Evolutionary conservation across 1,284 basidiomycete species (phyloP).

Genomic region (Fomitiporia mediterranea): DNA sequence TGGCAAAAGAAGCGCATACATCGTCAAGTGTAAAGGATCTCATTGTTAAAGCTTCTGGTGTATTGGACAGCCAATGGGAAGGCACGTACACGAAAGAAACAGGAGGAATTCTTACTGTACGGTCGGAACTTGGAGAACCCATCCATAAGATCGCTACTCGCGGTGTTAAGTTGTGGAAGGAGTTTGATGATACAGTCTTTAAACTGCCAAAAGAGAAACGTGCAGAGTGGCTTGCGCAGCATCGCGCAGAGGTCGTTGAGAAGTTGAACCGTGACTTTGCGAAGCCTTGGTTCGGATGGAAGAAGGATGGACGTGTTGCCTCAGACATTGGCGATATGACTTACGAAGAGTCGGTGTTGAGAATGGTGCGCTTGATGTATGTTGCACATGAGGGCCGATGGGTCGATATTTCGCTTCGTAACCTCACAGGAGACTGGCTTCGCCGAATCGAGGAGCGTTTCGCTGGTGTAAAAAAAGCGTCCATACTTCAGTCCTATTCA

Average conservation of each 20-base stretch:
- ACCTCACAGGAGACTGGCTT: constrained; percentile 95
- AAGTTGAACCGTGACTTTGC: constrained; percentile 95
- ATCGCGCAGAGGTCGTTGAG: constrained; percentile 84
- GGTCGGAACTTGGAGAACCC: constrained; percentile 96
- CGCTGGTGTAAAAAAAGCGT: constrained; percentile 90
- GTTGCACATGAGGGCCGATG: constrained; percentile 89
- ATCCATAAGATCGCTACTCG: constrained; percentile 99
- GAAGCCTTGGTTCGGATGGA: constrained; percentile 96
- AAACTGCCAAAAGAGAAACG: constrained; percentile 95
- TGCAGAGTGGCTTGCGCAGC: constrained; percentile 80
- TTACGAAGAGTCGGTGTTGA: constrained; percentile 91
- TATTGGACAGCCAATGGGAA: constrained; percentile 90
- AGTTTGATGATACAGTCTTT: constrained; percentile 97
- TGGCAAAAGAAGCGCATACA: constrained; percentile 97
- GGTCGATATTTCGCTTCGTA: constrained; percentile 92
- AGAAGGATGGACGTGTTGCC: constrained; percentile 84
- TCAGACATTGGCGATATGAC: constrained; percentile 95
- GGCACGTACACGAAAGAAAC: constrained; percentile 93
- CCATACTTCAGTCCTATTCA: constrained; percentile 85
- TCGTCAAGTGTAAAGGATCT: constrained; percentile 93
- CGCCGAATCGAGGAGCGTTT: constrained; percentile 96
- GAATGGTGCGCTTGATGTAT: constrained; percentile 92
- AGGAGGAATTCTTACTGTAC: constrained; percentile 94
- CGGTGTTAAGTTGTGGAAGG: constrained; percentile 95
- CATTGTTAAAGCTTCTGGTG: constrained; percentile 92